Conservation (phyloP, 1,284 basidiomycete genomes). For the Rhodofomes roseus region DNA sequence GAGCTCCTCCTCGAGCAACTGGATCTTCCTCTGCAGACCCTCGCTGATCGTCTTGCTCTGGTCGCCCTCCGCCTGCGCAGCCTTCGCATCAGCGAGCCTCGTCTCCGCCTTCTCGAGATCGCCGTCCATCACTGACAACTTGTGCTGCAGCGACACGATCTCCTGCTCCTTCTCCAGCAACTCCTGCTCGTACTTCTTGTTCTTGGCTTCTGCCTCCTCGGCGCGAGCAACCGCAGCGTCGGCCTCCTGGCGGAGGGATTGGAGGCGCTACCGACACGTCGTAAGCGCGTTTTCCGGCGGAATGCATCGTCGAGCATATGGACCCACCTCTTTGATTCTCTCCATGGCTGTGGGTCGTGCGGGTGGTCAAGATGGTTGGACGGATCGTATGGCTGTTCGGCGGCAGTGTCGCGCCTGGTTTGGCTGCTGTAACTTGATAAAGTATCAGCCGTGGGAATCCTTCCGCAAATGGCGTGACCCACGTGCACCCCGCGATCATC, state of each 20-base stretch:
- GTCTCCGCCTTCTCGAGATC: constrained; percentile 78
- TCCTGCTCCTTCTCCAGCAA: constrained; percentile 88
- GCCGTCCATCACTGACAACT: constrained; percentile 64
- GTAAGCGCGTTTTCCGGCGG: not conserved
- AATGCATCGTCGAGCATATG: not conserved
- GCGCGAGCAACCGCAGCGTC: constrained; percentile 79
- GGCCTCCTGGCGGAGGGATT: constrained; percentile 78
- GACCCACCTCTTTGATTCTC: constrained; percentile 67
- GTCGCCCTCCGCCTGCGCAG: constrained; percentile 70
- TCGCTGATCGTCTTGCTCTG: constrained; percentile 75
- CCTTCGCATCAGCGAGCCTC: constrained; percentile 74
- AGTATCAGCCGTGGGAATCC: constrained; percentile 31
- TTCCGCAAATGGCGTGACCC: constrained; percentile 9
- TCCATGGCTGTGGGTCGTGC: constrained; percentile 48
- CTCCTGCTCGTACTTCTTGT: constrained; percentile 80
- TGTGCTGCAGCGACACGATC: constrained; percentile 81
- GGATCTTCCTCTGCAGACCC: constrained; percentile 80
- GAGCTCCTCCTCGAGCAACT: constrained; percentile 92
- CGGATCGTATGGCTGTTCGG: constrained; percentile 22
- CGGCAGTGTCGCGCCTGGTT: constrained; percentile 18
- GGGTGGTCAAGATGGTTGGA: constrained; percentile 9
- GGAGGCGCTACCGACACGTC: constrained; percentile 55
- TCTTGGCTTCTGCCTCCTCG: constrained; percentile 81
- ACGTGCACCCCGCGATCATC: constrained; percentile 2
- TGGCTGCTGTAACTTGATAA: constrained; percentile 25